phyloP scores from a whole-genome alignment of 306 rosid species.

The Castanea crenata region DNA sequence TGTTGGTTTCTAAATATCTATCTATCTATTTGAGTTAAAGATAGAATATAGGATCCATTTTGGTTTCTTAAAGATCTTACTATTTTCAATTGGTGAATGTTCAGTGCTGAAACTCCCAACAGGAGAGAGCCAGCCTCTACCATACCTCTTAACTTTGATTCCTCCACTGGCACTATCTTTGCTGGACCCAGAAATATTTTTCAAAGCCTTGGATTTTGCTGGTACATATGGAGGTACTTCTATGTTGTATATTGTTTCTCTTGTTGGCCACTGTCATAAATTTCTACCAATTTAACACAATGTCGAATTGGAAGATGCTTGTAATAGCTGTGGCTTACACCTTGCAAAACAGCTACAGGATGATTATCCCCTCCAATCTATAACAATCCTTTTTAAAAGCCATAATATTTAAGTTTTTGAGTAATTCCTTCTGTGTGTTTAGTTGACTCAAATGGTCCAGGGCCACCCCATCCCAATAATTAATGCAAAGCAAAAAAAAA shows the following conservation, averaged over 20 bases:
- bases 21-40: too few relatives aligned
- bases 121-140: slow-evolving; percentile 55
- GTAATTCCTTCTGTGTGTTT: not conserved
- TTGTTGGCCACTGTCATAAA: slow-evolving; percentile 1
- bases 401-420: not conserved
- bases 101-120: slow-evolving; percentile 65
- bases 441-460: not conserved
- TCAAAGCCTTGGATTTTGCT: slow-evolving; percentile 72
- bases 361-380: not conserved
- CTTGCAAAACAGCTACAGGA: not conserved
- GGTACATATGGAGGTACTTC: slow-evolving; percentile 76
- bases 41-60: not conserved
- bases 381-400: not conserved
- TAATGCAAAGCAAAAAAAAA: not conserved
- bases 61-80: not conserved
- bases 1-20: too few relatives aligned
- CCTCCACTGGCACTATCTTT: slow-evolving; percentile 64
- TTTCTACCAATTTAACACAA: not conserved
- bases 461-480: not conserved
- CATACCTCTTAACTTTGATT: slow-evolving; percentile 50
- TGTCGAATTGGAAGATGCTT: not conserved
- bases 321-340: not conserved
- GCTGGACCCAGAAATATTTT: slow-evolving; percentile 69
- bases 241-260: not conserved
- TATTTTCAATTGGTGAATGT: slow-evolving; percentile 12